Percentiles rank a stretch among this genome's conserved stretches.
Evolutionary conservation across 2,329 filamentous ascomycete species (phyloP).

Genomic region (Colletotrichum sp.): DNA sequence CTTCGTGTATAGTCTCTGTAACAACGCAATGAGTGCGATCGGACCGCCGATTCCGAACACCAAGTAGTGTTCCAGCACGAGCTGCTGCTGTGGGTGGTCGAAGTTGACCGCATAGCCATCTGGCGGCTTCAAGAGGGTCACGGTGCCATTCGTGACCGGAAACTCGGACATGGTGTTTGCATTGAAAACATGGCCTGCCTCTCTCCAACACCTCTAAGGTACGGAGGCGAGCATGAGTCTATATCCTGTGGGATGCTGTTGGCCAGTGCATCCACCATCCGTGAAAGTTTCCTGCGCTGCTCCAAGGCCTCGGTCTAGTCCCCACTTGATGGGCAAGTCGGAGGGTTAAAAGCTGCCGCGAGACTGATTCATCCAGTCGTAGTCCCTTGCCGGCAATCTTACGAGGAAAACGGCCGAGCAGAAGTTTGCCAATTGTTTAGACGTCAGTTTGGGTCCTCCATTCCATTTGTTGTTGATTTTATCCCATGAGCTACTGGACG

Average conservation of each 20-base stretch:
- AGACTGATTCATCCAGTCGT: not conserved
- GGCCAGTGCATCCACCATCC: not conserved
- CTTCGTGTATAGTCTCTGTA: constrained; percentile 30
- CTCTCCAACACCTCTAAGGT: not conserved
- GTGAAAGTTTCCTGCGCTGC: not conserved
- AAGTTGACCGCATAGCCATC: constrained; percentile 29
- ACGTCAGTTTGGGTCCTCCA: not conserved
- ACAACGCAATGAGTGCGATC: constrained; percentile 19
- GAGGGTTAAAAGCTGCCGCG: not conserved
- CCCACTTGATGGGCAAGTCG: not conserved
- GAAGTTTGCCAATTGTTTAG: not conserved
- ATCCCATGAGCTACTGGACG: not conserved
- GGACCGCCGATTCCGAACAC: constrained; percentile 21
- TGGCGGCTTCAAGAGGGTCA: constrained; percentile 8
- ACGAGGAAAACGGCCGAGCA: not conserved
- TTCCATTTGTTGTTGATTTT: not conserved
- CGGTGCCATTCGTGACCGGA: constrained; percentile 2
- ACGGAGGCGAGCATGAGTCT: not conserved
- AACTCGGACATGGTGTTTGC: constrained; percentile 2
- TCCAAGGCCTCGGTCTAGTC: not conserved
- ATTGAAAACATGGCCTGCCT: not conserved
- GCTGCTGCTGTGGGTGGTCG: constrained; percentile 23
- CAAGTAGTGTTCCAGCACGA: constrained; percentile 24
- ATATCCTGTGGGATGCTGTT: not conserved
- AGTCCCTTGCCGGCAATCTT: not conserved